Evolutionary conservation across 345 rosid species (phyloP).

Genomic region (Dovyalis caffra): DNA sequence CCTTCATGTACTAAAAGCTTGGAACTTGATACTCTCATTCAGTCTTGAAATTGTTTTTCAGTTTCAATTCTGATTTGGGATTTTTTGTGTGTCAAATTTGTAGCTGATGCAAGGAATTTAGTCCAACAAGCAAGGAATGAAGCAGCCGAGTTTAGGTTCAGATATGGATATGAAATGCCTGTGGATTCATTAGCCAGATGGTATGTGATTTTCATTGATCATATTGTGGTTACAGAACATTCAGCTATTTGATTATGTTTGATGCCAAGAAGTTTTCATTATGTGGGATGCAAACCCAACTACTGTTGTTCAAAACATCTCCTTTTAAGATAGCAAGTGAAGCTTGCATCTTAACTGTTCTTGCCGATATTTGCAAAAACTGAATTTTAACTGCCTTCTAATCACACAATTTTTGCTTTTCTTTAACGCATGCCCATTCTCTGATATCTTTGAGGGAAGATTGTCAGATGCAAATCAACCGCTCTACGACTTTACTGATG

Average conservation of each 20-base stretch:
- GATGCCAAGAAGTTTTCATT: neutral
- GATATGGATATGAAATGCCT: constrained; percentile 97
- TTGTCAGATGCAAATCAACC: neutral
- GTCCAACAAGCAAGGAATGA: constrained; percentile 97
- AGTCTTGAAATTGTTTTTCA: too few species aligned
- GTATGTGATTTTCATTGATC: constrained; percentile 18
- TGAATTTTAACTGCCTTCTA: neutral
- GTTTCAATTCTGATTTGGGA: too few species aligned
- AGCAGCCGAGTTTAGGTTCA: constrained; percentile 94
- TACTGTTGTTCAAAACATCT: neutral
- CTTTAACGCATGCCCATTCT: neutral
- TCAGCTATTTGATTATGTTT: neutral
- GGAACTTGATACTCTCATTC: constrained; percentile 1
- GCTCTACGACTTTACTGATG: neutral
- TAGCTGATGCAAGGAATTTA: constrained; percentile 98
- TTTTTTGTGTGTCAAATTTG: constrained; percentile 12
- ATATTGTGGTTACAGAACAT: neutral
- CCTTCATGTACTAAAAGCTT: neutral
- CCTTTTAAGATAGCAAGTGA: neutral
- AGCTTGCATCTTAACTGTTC: neutral
- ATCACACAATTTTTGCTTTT: neutral
- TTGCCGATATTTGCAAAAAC: neutral
- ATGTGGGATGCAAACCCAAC: too few species aligned
- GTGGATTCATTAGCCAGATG: constrained; percentile 83
- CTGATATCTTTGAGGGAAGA: too few species aligned